phyloP scores from a whole-genome alignment of 2,329 filamentous ascomycete genomes.

The Fusarium irregulare region DNA sequence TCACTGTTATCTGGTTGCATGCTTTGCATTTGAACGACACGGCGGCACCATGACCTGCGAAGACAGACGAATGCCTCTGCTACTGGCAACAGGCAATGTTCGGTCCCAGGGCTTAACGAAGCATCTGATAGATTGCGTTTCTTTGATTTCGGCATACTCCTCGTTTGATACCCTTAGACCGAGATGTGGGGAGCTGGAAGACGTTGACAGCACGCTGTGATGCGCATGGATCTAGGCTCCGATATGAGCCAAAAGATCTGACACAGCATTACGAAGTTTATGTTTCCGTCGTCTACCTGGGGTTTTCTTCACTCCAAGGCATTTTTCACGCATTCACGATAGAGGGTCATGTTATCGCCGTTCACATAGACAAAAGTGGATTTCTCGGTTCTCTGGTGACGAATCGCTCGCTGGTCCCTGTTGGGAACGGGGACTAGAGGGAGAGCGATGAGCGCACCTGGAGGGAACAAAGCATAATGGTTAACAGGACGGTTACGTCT shows the following conservation, averaged over 20 bases:
- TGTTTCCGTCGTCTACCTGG: slow-evolving; percentile 54
- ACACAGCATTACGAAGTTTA: slow-evolving; percentile 52
- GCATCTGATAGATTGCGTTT: slow-evolving; percentile 59
- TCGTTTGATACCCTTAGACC: slow-evolving; percentile 60
- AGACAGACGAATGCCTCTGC: slow-evolving; percentile 49
- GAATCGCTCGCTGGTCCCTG: slow-evolving; percentile 52
- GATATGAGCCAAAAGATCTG: slow-evolving; percentile 47
- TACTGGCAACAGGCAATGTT: slow-evolving; percentile 51
- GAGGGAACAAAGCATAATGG: slow-evolving; percentile 49
- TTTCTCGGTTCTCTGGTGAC: slow-evolving; percentile 69
- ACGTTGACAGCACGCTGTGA: slow-evolving; percentile 54
- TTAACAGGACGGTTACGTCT: slow-evolving; percentile 52
- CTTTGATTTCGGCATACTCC: slow-evolving; percentile 57
- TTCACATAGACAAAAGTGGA: slow-evolving; percentile 73
- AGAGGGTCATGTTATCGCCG: slow-evolving; percentile 60
- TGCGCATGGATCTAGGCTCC: slow-evolving; percentile 48
- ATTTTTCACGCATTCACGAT: slow-evolving; percentile 57
- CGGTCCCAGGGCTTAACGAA: slow-evolving; percentile 56
- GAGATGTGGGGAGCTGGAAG: slow-evolving; percentile 55
- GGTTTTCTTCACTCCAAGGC: slow-evolving; percentile 49
- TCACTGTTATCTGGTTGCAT: slow-evolving; percentile 47
- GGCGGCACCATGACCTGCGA: slow-evolving; percentile 57
- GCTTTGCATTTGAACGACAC: slow-evolving; percentile 52
- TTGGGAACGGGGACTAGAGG: slow-evolving; percentile 47
- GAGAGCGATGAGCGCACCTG: slow-evolving; percentile 51